Evolutionary conservation across 2,329 filamentous ascomycete species (phyloP), one percentile per base, ranked within the genome.

Genomic region (Parastagonospora nodorum): DNA sequence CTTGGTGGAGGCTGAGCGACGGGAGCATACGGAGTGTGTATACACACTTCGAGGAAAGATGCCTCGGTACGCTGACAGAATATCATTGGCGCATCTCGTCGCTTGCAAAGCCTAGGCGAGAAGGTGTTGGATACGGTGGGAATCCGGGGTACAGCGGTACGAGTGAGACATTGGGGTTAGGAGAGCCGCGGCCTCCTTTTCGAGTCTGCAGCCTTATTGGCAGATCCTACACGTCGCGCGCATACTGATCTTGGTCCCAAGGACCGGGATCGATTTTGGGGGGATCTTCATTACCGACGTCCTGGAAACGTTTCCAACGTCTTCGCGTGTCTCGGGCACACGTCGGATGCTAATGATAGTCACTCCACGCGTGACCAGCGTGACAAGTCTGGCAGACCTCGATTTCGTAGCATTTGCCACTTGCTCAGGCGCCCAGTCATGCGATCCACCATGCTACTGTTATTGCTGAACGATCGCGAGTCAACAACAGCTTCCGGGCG

Each of bases 221-320:
- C 35, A 37, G 8, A 16, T 16, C 19, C 14, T 16, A 37, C 14
- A 32, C 33, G 43, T 40, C 28, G 35, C 42, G 38, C 32, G n/a
- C 30, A 41, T 28, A 48, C 29, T 19, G 36, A 30, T 43, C 24
- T n/a, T 41, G 41, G 35, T 53, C 36, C 54, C 54, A 55, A 55
- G 48, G 36, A 52, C 54, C 54, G 30, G 54, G 54, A 47, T 48
- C n/a, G 39, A 49, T 39, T 27, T 32, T n/a, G n/a, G 12, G 42
- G 53, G 42, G 48, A 55, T 57, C 48, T 45, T 38, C 51, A 33
- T 45, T 44, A 15, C 43, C 39, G 31, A 33, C 28, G 10, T 44
- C 2, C 37, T 41, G 43, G 42, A 19, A 15, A 40, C 32, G 32
- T 35, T 35, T 12, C n/a, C 32, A 14, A 35, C 15, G n/a, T 7